These are phyloP conservation scores for Solanum peruvianum DNA, from an alignment of 257 asterid species.

Conservation along the genomic window DNA sequence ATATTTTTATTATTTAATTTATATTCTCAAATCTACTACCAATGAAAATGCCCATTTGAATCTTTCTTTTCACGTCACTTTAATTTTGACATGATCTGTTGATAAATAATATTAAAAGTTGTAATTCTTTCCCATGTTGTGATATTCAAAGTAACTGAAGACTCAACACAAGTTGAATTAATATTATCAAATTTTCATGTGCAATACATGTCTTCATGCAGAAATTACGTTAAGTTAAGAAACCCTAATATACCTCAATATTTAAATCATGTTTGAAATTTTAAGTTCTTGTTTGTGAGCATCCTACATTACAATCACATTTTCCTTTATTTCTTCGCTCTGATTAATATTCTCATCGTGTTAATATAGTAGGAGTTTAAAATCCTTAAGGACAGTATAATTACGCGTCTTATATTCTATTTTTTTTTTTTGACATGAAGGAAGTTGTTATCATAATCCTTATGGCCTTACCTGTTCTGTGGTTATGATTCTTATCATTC, in stretches of 20 bases:
- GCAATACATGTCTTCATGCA: neutral
- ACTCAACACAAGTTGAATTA: neutral
- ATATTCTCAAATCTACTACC: no score
- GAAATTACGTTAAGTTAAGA: neutral
- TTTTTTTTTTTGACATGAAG: neutral
- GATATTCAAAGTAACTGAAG: neutral
- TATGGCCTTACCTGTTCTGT: neutral
- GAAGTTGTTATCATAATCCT: neutral
- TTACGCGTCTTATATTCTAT: neutral
- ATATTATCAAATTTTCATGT: neutral
- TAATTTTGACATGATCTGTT: neutral
- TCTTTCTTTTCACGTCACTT: neutral
- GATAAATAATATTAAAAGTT: neutral
- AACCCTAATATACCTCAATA: neutral
- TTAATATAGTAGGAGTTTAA: neutral
- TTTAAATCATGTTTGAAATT: no score
- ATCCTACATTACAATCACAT: neutral
- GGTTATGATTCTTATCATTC: neutral
- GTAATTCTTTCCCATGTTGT: neutral
- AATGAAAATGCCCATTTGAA: neutral
- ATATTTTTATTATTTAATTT: no score
- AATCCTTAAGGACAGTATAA: neutral
- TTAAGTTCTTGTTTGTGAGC: neutral
- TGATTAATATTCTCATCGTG: neutral
- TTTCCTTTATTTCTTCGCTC: neutral